Evolutionary conservation across 345 rosid species (phyloP), one percentile per base, ranked within the genome.

Genomic region (Sonneratia caseolaris): DNA sequence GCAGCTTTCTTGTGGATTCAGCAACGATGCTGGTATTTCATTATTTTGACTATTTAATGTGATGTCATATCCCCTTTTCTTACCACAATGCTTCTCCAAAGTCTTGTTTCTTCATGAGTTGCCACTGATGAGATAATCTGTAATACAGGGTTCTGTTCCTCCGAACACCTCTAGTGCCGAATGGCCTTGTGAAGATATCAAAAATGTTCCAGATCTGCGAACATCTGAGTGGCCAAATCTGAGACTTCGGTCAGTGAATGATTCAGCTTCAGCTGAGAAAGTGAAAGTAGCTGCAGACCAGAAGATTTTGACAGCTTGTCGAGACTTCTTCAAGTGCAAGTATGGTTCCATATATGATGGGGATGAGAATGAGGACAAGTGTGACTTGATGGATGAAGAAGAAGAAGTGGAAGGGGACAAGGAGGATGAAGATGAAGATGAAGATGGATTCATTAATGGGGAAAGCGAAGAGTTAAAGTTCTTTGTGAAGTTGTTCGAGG

Each of bases 401-500:
- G 66, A 62, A 24, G 64, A 57, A 27, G 32, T 27, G 35, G 64
- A 57, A 2, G 64, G n/a, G 35, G 51, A 53, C 4, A 48, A 43
- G 36, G 66, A 56, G 35, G 69, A 70, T 18, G 62, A 45, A 24
- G 72, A 45, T 22, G 69, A 37, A 13, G 53, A 64, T 37, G 70
- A 65, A 49, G 13, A 56, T 37, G 66, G 37, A 9, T 69, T 38
- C 0, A 22, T 48, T 24, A 55, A 37, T 19, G 73, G 71, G 21
- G 78, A 45, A 61, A 70, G 71, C 64, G 74, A 77, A 79, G 59
- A 69, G 75, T 70, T 82, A 24, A 83, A 82, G 74, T 87, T 91
- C 72, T 71, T 91, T 55, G 68, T 85, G 72, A 74, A 64, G 8
- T 19, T 86, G 79, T 91, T 89, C 49, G 68, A 70, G 53, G 84